Evolutionary conservation across 768 basidiomycete species (phyloP).

Genomic region (Boletellus emodensis): DNA sequence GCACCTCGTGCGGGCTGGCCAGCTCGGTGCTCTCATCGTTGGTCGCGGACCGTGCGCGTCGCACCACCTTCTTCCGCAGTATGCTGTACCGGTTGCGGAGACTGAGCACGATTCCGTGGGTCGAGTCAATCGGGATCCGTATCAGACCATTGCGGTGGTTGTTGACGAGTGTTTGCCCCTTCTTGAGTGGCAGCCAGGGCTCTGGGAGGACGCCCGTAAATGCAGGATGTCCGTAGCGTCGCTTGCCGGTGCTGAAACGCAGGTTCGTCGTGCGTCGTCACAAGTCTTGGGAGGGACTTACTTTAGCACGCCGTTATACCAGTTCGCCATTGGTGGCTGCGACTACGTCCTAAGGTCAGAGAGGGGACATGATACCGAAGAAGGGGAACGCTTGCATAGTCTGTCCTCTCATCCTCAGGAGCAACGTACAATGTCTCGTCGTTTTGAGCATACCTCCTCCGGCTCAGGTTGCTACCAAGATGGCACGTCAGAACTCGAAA

Average conservation of each 20-base stretch:
- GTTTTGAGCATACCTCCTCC: constrained; percentile 85
- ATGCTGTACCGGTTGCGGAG: constrained; percentile 68
- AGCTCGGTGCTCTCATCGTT: constrained; percentile 6
- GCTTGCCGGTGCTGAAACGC: constrained; percentile 74
- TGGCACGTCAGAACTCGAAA: neutral
- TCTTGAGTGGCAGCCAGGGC: constrained; percentile 92
- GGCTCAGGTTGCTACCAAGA: constrained; percentile 65
- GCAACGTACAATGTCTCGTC: constrained; percentile 95
- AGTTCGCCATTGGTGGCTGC: constrained; percentile 95
- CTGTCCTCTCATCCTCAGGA: constrained; percentile 88
- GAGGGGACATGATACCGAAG: neutral
- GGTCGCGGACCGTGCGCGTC: constrained; percentile 1
- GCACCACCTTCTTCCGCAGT: constrained; percentile 35
- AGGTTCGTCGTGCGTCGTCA: constrained; percentile 3
- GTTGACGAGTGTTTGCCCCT: constrained; percentile 72
- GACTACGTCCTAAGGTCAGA: constrained; percentile 46
- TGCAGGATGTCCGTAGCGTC: constrained; percentile 93
- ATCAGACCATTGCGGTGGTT: constrained; percentile 33
- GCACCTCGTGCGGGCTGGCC: constrained; percentile 12
- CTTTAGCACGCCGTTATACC: constrained; percentile 93
- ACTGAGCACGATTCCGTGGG: constrained; percentile 76
- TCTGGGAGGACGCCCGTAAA: constrained; percentile 89
- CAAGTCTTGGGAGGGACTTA: constrained; percentile 23
- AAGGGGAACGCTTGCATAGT: constrained; percentile 56
- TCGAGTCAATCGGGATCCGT: constrained; percentile 37